These are phyloP conservation scores for Penicillium manginii DNA, from an alignment of 495 filamentous ascomycete species.

Conservation along the genomic window DNA sequence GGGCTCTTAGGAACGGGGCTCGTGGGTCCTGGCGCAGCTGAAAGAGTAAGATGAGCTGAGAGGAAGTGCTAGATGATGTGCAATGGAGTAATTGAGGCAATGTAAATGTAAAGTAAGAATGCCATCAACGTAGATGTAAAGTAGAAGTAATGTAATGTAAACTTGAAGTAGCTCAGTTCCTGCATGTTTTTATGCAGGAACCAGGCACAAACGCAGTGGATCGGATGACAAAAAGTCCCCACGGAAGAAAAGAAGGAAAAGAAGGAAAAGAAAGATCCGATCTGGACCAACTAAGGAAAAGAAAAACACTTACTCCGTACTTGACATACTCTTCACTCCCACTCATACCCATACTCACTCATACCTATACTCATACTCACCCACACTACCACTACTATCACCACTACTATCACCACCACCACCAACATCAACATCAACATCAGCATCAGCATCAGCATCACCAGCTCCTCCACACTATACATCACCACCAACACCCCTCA, in stretches of 20 bases:
- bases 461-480: neutral
- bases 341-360: neutral
- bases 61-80: neutral
- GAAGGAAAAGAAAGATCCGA: constrained; percentile 25
- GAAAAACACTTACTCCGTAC: constrained; percentile 38
- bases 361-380: constrained; percentile 6
- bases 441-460: neutral
- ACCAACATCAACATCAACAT: neutral
- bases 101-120: no score
- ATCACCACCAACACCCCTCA: constrained; percentile 28
- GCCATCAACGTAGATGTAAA: no score
- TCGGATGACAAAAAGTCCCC: constrained; percentile 15
- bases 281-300: constrained; percentile 49
- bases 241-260: constrained; percentile 24
- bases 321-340: neutral
- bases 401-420: neutral
- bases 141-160: no score
- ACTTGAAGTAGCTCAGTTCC: no score
- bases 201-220: neutral
- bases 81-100: no score
- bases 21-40: neutral
- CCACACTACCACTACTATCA: neutral
- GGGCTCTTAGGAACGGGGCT: neutral
- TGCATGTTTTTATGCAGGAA: constrained; percentile 3
- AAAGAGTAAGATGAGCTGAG: neutral